Base-by-base conservation (phyloP, 108 stramenopile species). In the Skeletonema potamos region DNA sequence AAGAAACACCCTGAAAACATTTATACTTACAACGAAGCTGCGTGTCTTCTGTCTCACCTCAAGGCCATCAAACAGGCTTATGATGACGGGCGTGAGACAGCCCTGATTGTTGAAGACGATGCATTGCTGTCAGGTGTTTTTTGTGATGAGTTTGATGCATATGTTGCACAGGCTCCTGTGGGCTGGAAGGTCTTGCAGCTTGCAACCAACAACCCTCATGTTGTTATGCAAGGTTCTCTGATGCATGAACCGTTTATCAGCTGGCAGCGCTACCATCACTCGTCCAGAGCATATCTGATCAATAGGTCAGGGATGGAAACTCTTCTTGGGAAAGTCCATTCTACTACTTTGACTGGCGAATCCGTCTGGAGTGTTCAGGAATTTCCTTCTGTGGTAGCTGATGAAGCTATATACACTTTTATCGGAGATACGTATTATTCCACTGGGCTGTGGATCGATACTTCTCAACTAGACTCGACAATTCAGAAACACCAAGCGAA, bases 21-120 rank as follows among this genome's bases (percentile, higher is more conserved):
- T 18, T 58, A 58, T 20, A 26, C 15, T 0, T 58, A 6, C 1
- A 33, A 34, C 33, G 62, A 62, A 22, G 62, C 34, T 0, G 62
- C 62, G 4, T 62, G 62, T 62, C 24, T 39, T 4, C 6, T 62
- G 62, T 62, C 62, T 41, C 62, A 62, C 30, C 36, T 62, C 3
- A 6, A 62, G 37, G 62, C 62, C 17, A 62, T 62, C 18, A 18
- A 34, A 34, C 30, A 39, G 18, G 62, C 62, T 4, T 62, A 62
- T n/a, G 62, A 62, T 10, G 18, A 18, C 17, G 62, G 62, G 7
- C 34, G 12, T 17, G 62, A 62, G 24, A 11, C 39, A 4, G 62
- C 62, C 18, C 13, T 62, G 5, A 62, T 62, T 13, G 9, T 41
- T 3, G 62, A 62, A n/a, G 62, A 62, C 20, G 62, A 62, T 39